Evolutionary conservation across 768 basidiomycete species (phyloP).

Genomic region (Austroboletus eburneus): DNA sequence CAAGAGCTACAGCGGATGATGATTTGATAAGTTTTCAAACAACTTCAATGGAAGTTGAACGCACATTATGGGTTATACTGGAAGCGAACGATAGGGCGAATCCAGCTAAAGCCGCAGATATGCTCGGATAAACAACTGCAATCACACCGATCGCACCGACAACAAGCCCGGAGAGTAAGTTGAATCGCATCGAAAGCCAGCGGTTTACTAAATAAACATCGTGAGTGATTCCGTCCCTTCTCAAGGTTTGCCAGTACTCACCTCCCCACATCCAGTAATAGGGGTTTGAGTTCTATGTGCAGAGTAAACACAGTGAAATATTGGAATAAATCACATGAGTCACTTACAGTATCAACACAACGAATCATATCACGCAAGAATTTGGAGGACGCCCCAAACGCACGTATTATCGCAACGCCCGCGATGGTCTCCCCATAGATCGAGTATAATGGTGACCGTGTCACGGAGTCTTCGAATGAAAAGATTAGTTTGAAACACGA

Average conservation of each 20-base stretch:
- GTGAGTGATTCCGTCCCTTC: constrained; percentile 3
- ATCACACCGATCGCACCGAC: constrained; percentile 67
- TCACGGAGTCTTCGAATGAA: constrained; percentile 39
- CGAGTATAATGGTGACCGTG: constrained; percentile 45
- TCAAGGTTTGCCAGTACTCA: constrained; percentile 26
- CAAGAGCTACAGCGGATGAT: constrained; percentile 40
- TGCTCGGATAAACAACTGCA: constrained; percentile 61
- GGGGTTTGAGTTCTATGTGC: constrained; percentile 54
- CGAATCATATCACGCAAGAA: constrained; percentile 81
- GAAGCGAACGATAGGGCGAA: constrained; percentile 84
- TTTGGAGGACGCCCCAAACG: constrained; percentile 86
- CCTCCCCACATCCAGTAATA: constrained; percentile 93
- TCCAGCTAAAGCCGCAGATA: constrained; percentile 79
- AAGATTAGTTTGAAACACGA: not conserved
- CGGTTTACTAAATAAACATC: constrained; percentile 68
- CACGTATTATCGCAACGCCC: constrained; percentile 56
- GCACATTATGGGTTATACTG: constrained; percentile 65
- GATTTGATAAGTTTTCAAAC: constrained; percentile 14
- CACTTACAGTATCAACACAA: constrained; percentile 71
- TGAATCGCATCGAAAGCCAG: constrained; percentile 88
- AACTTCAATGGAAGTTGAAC: not conserved
- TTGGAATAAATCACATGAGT: not conserved
- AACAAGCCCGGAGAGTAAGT: constrained; percentile 67
- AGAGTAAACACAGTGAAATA: not conserved
- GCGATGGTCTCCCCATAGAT: constrained; percentile 50